Base-by-base conservation (phyloP, 257 asterid genomes). In the Solanum pimpinellifolium region DNA sequence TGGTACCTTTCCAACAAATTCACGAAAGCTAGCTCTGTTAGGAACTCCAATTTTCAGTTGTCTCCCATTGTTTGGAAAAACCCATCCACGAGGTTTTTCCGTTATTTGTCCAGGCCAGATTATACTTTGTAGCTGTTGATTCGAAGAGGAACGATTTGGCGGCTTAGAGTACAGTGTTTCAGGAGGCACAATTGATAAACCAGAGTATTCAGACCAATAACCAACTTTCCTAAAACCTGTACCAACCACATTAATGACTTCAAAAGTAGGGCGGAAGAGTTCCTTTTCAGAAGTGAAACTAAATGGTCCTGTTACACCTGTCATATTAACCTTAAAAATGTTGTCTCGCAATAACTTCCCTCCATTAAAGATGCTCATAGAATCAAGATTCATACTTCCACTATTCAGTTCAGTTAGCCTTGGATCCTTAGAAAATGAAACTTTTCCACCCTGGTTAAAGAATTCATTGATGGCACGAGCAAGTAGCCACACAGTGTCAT, bases 401-500 rank as follows among this genome's bases (percentile, higher is more conserved):
- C 84, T 85, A 8, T 25, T 31, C 39, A 72, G 56, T 47, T 86
- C 88, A 23, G 85, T 87, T 52, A 91, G 59, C 29, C 83, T 90
- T 46, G 94, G 77, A 86, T 92, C 86, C 83, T 83, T 60, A 1
- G 95, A 76, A 88, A 94, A 94, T 12, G 95, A 92, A 25, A 92
- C 82, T 25, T 88, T 90, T 9, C 93, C 93, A 12, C 90, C 92
- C 6, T 11, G 68, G 16, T 89, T 86, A 41, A 93, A 88, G 89
- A 93, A 93, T 27, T 88, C 82, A 44, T 93, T 89, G 33, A 94
- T 85, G 83, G 98, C 98, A 47, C 49, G 91, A 87, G 98, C 95
- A 86, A 94, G 89, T 62, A 92, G 72, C 98, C 98, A 94, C 88
- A 93, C 93, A 11, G 94, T 91, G 83, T 94, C 96, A 47, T 94